These are phyloP conservation scores for sweet orange (Citrus sinensis) DNA, from an alignment of 345 rosid species.

Conservation along the genomic window DVS_A1.0 CM039164.1:3817001-3817500, in stretches of 20 bases:
- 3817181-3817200: constrained; percentile 82
- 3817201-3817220: constrained; percentile 85
- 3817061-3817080: constrained; percentile 71
- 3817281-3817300: constrained; percentile 92
- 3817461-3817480: constrained; percentile 85
- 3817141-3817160: constrained; percentile 75
- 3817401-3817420: constrained; percentile 79
- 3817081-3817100: constrained; percentile 73
- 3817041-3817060: constrained; percentile 83
- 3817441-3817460: constrained; percentile 79
- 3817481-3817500: constrained; percentile 95
- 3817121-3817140: constrained; percentile 94
- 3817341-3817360: constrained; percentile 90
- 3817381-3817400: constrained; percentile 73
- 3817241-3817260: constrained; percentile 88
- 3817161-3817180: constrained; percentile 85
- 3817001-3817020: constrained; percentile 87
- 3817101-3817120: constrained; percentile 80
- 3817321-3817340: constrained; percentile 78
- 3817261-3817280: constrained; percentile 75
- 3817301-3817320: constrained; percentile 93
- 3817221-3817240: constrained; percentile 80
- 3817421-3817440: constrained; percentile 85
- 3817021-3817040: constrained; percentile 87
- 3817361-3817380: constrained; percentile 71